Base-by-base conservation (phyloP, 2,329 filamentous ascomycete species). In the Bipolaris gigantea region DNA sequence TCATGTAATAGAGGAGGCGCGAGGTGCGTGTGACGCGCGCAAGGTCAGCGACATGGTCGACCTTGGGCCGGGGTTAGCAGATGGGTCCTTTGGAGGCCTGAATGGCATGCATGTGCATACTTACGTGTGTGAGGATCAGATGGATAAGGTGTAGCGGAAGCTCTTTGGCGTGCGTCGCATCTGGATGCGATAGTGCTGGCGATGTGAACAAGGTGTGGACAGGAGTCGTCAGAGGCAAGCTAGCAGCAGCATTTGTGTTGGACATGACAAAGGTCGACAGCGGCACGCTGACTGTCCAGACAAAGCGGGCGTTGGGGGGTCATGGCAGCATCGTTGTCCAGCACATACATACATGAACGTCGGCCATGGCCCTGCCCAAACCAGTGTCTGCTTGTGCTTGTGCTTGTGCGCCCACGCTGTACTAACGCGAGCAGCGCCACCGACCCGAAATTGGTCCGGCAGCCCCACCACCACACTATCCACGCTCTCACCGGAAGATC, bases 1-100 rank as follows among this genome's bases (percentile, higher is more conserved):
- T 78, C 83, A 87, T 86, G 73, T 87, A 87, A 61, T 86, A 84
- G 62, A 86, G 78, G 36, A 87, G 77, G 13, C 83, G 79, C 57
- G 82, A 85, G 47, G 84, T 85, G 53, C 83, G 79, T 58, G 83
- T 85, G 48, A 85, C 70, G 55, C 83, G 78, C 30, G 83, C 83
- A 23, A 87, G 78, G 65, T 86, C 84, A 55, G 73, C 80, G 39
- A 78, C 75, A 73, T 85, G 77, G 57, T 86, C 81, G 43, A 87
- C 73, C 82, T 85, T 63, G 3, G 46, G 44, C 39, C 9, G 33
- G 15, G 43, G 52, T 64, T 44, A 59, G 59, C 48, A 2, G n/a
- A 25, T 10, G 25, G 23, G 40, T 15, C 8, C 21, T n/a, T n/a
- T 8, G n/a, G 23, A 23, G 23, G 23, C 27, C 30, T 5, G 13